Evolutionary conservation across 805 yeast species (phyloP).

Genomic region (Lachancea lanzarotensis): DNA sequence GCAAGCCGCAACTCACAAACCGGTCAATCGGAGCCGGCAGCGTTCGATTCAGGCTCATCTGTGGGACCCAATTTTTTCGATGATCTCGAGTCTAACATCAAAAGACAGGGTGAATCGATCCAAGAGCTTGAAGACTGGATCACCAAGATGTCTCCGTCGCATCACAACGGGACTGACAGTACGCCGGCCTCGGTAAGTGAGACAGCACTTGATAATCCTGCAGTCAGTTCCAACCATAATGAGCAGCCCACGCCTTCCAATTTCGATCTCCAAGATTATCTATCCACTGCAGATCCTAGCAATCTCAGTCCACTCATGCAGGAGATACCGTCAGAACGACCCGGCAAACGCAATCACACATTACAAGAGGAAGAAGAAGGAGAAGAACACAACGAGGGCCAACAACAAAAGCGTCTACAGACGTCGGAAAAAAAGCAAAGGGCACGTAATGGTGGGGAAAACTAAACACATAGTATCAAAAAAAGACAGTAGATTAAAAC

Average conservation of each 20-base stretch:
- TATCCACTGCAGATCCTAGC: conserved; percentile 4
- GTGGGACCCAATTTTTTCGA: conserved; percentile 14
- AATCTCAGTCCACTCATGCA: conserved; percentile 6
- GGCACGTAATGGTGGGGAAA: no score
- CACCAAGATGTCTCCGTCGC: conserved; percentile 10
- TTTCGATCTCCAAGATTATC: conserved; percentile 18
- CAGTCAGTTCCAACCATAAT: neutral
- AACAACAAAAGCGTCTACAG: conserved; percentile 1
- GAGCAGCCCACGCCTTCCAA: conserved; percentile 1
- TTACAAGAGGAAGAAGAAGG: neutral
- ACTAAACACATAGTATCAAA: no score
- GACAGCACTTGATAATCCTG: neutral
- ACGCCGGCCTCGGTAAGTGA: conserved; percentile 4
- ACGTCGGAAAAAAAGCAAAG: neutral
- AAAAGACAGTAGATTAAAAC: no score
- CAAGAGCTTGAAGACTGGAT: conserved; percentile 30
- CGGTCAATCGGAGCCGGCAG: conserved; percentile 3
- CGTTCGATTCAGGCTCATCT: conserved; percentile 5
- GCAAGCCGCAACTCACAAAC: neutral
- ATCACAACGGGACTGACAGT: conserved; percentile 2
- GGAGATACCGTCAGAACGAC: conserved; percentile 1
- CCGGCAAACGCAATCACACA: neutral
- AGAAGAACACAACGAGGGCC: neutral
- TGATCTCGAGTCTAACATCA: conserved; percentile 25
- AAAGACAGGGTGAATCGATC: conserved; percentile 28